Evolutionary conservation across 441 rosid species (phyloP).

Genomic region (Hura crepitans): DNA sequence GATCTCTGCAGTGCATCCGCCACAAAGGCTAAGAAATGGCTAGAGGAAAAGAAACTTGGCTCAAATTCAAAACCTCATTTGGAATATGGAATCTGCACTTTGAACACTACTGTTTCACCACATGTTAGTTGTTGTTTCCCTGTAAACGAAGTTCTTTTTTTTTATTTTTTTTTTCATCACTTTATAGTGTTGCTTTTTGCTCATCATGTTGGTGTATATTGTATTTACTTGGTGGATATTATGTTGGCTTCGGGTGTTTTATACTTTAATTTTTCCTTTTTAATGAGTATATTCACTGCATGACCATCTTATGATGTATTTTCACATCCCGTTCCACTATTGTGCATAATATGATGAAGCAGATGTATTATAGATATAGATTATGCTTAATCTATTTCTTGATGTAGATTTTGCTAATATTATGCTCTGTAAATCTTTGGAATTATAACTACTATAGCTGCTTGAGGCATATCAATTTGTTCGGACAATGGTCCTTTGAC

Average conservation of each 20-base stretch:
- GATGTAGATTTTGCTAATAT: slow-evolving; percentile 1
- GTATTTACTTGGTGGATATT: neutral
- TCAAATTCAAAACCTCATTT: slow-evolving; percentile 48
- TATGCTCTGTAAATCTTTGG: neutral
- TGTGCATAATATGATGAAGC: neutral
- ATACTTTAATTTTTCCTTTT: neutral
- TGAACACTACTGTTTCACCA: slow-evolving; percentile 34
- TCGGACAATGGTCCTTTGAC: neutral
- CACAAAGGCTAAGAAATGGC: slow-evolving; percentile 73
- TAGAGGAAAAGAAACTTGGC: slow-evolving; percentile 65
- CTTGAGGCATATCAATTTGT: neutral
- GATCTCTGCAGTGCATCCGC: slow-evolving; percentile 49
- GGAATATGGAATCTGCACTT: slow-evolving; percentile 38
- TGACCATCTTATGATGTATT: neutral
- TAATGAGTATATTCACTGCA: neutral
- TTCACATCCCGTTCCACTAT: too few species aligned
- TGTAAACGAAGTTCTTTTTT: neutral
- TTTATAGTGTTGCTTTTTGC: neutral
- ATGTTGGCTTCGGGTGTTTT: neutral
- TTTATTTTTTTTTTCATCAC: slow-evolving; percentile 7
- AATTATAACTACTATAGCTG: too few species aligned
- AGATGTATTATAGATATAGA: neutral
- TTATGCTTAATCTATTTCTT: neutral
- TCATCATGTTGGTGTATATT: neutral
- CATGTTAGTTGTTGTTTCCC: slow-evolving; percentile 40